Conservation (phyloP, 441 rosid genomes). For the Eutrema salsugineum region DNA sequence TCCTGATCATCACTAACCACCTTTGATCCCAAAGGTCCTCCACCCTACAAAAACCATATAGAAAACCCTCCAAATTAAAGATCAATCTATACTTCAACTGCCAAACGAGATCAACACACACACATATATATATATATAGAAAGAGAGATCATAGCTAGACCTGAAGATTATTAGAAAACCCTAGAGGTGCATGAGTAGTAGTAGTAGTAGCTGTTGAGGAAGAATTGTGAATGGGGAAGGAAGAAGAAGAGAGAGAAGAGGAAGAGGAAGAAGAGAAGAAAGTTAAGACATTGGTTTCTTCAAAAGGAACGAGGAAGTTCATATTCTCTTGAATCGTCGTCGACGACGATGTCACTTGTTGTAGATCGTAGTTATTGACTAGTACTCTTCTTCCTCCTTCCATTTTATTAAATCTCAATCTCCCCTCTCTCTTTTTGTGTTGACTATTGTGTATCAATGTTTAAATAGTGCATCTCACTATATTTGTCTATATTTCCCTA, state of each 20-base stretch:
- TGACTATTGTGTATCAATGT: conserved; percentile 14
- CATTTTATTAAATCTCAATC: conserved; percentile 9
- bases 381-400: conserved; percentile 28
- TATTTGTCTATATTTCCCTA: neutral
- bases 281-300: conserved; percentile 71
- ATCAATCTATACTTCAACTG: neutral
- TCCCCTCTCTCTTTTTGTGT: neutral
- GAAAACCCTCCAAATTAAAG: conserved; percentile 12
- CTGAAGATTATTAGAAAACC: conserved; percentile 47
- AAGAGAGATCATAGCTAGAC: conserved; percentile 8
- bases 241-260: conserved; percentile 38
- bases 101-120: neutral
- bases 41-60: conserved; percentile 23
- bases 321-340: conserved; percentile 44
- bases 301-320: conserved; percentile 66
- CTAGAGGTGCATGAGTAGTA: conserved; percentile 35
- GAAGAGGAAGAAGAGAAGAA: conserved; percentile 62
- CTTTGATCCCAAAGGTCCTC: conserved; percentile 32
- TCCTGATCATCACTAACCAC: conserved; percentile 27
- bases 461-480: conserved; percentile 11
- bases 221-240: conserved; percentile 33
- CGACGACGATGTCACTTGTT: conserved; percentile 37
- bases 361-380: conserved; percentile 42
- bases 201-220: conserved; percentile 23
- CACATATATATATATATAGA: neutral